Conservation (phyloP, 176 grass and related monocot genomes). For the Zizania latifolia region DNA sequence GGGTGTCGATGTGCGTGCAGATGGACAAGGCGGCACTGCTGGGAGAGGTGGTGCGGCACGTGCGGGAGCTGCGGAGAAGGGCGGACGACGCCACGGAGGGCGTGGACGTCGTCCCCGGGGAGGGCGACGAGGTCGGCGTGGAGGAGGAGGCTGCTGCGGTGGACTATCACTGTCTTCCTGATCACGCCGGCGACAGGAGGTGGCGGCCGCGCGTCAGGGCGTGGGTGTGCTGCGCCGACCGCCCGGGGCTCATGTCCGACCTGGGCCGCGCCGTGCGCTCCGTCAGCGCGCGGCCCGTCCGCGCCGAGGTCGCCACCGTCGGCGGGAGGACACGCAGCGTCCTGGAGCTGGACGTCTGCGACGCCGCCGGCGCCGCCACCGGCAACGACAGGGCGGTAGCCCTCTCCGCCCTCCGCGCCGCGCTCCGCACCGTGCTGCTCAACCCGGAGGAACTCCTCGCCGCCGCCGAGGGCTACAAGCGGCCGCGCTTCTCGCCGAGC, state of each 20-base stretch:
- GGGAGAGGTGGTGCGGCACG: constrained; percentile 90
- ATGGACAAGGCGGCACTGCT: constrained; percentile 97
- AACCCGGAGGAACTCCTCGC: constrained; percentile 30
- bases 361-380: background rate
- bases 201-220: constrained; percentile 37
- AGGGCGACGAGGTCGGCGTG: no score
- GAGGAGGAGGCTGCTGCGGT: no score
- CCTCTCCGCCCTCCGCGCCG: constrained; percentile 51
- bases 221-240: constrained; percentile 89
- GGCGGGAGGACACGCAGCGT: constrained; percentile 62
- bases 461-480: constrained; percentile 38
- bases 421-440: constrained; percentile 62
- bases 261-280: constrained; percentile 69
- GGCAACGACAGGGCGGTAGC: constrained; percentile 1
- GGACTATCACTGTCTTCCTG: no score
- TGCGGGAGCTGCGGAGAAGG: constrained; percentile 59
- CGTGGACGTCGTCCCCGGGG: constrained; percentile 36
- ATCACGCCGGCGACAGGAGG: background rate
- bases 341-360: constrained; percentile 59
- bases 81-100: constrained; percentile 50
- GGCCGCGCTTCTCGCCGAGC: constrained; percentile 42
- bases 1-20: constrained; percentile 26
- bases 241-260: constrained; percentile 71
- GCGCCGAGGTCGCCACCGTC: constrained; percentile 77
- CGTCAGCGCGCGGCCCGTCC: constrained; percentile 61